Evolutionary conservation across 1,284 basidiomycete species (phyloP).

Genomic region (Austroboletus niveus): DNA sequence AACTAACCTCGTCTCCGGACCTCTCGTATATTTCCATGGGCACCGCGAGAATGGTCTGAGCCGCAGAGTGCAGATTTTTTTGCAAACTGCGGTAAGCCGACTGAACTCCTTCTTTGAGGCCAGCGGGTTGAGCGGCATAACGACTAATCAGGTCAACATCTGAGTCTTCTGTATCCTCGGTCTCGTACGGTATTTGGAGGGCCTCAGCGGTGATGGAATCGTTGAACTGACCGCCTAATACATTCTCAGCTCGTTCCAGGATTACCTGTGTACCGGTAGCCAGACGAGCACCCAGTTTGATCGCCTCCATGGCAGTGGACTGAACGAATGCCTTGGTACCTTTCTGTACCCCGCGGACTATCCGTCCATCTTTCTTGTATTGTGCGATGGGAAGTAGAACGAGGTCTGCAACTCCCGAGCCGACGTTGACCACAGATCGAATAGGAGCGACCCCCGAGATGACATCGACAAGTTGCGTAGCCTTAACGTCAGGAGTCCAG

Average conservation of each 20-base stretch:
- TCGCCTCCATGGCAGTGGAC: constrained; percentile 91
- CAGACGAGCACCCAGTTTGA: constrained; percentile 91
- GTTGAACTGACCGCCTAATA: constrained; percentile 79
- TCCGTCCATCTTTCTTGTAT: constrained; percentile 94
- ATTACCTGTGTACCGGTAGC: constrained; percentile 98
- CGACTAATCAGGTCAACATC: constrained; percentile 69
- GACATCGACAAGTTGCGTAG: constrained; percentile 95
- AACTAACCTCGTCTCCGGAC: constrained; percentile 77
- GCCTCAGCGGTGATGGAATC: constrained; percentile 66
- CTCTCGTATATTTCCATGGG: constrained; percentile 99
- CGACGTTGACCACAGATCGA: constrained; percentile 93
- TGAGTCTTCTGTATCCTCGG: constrained; percentile 35
- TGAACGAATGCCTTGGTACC: constrained; percentile 91
- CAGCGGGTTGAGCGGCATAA: constrained; percentile 87
- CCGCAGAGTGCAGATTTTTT: constrained; percentile 86
- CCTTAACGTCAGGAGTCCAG: constrained; percentile 99
- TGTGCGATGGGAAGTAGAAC: constrained; percentile 95
- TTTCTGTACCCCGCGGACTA: constrained; percentile 91
- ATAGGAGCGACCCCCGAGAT: constrained; percentile 97
- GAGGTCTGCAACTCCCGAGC: constrained; percentile 93
- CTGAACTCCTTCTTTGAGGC: constrained; percentile 85
- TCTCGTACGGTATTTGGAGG: constrained; percentile 46
- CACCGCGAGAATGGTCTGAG: constrained; percentile 96
- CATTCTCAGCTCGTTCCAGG: constrained; percentile 91
- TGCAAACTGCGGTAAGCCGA: constrained; percentile 85